Evolutionary conservation across 2,329 filamentous ascomycete species (phyloP), one percentile per base, ranked within the genome.

Genomic region (Endocalyx cinctus): DNA sequence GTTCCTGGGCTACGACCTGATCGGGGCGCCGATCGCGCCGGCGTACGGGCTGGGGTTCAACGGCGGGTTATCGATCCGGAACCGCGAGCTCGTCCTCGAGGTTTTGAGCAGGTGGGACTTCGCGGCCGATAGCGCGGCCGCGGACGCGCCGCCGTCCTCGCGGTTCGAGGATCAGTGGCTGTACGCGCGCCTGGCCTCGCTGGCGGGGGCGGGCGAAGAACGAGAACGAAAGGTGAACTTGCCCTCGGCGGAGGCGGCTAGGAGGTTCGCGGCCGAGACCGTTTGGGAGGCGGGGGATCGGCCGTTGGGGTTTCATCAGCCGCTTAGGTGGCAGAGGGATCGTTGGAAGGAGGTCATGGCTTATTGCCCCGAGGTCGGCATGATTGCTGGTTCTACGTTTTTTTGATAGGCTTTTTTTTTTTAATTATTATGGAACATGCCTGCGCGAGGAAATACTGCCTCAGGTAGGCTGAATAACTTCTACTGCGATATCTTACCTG

Each of bases 1-100:
- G 30, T 64, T 58, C 31, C 12, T 62, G 10, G 43, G 48, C 19
- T 64, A 47, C 42, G 60, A 64, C 38, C 47, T 56, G 13, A 37
- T 60, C 33, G 56, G 57, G 2, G 57, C 57, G 12, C 55, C 57
- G 1, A 48, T 58, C 20, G 25, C 30, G 10, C n/a, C 35, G 8
- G 42, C 45, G 15, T 41, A 14, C 13, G 12, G 54, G 19, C 13
- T 41, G 0, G 51, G 50, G 2, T 59, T 50, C 37, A 58, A 60
- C 33, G 58, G 55, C n/a, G 57, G 54, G 0, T 29, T 60, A 25
- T 58, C 55, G 10, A 35, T 60, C 20, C 47, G 58, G 2, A 55
- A 51, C 34, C 52, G 52, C 13, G 48, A 36, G 22, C 37, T 52
- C 23, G 34, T 53, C 18, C 39, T 57, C 18, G 36, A 44, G 4